These are phyloP conservation scores for Malus asiatica DNA, from an alignment of 306 rosid genomes.

Conservation along the genomic window DNA sequence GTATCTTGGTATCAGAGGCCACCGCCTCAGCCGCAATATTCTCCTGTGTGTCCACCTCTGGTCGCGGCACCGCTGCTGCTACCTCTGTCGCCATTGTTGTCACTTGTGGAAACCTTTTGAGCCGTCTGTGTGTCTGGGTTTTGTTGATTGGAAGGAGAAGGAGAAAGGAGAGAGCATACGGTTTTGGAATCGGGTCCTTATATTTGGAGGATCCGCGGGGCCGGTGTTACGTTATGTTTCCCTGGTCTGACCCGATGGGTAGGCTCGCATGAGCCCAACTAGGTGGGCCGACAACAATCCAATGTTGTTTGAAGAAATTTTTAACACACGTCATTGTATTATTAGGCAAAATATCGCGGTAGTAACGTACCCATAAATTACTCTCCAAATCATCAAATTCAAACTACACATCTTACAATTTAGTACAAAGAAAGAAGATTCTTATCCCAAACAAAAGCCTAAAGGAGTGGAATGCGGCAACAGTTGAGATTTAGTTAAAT, in stretches of 20 bases:
- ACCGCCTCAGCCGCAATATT: background rate
- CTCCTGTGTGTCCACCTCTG: background rate
- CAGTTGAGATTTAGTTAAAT: too few relatives aligned
- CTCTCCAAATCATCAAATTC: too few relatives aligned
- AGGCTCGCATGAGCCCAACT: background rate
- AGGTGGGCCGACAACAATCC: background rate
- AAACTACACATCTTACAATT: too few relatives aligned
- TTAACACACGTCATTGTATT: background rate
- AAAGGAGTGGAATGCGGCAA: too few relatives aligned
- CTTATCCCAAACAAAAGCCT: too few relatives aligned
- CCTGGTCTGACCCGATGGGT: background rate
- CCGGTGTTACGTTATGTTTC: background rate
- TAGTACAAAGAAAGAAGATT: too few relatives aligned
- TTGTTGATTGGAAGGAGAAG: background rate
- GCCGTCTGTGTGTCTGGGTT: background rate
- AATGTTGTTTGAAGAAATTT: background rate
- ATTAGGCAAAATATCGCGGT: too few relatives aligned
- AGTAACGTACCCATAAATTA: too few relatives aligned
- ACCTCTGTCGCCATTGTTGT: constrained; percentile 59
- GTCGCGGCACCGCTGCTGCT: constrained; percentile 5
- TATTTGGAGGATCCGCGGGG: background rate
- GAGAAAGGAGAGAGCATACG: too few relatives aligned
- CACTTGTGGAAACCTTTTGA: background rate
- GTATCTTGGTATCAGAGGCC: constrained; percentile 8
- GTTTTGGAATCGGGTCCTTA: background rate